phyloP scores from a whole-genome alignment of 257 asterid genomes.

The Scutellaria minor region DNA sequence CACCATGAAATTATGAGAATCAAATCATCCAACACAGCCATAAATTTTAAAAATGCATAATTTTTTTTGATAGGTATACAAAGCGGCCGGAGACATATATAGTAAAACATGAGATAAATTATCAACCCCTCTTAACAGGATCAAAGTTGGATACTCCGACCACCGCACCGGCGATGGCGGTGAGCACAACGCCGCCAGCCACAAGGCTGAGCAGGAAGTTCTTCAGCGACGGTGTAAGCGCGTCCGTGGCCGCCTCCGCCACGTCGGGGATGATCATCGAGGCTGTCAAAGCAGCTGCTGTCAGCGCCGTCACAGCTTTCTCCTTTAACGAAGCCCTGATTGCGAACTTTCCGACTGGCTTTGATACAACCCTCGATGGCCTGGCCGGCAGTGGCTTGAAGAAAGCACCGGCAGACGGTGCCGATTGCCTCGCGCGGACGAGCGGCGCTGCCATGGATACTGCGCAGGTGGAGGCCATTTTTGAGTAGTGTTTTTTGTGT shows the following conservation, averaged over 20 bases:
- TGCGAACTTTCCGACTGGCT: constrained; percentile 45
- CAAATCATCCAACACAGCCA: too few relatives aligned
- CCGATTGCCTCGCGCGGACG: constrained; percentile 31
- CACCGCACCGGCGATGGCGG: constrained; percentile 53
- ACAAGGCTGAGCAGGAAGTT: constrained; percentile 75
- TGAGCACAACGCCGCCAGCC: constrained; percentile 64
- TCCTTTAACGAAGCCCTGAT: constrained; percentile 65
- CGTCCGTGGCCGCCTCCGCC: constrained; percentile 63
- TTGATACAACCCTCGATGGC: constrained; percentile 29
- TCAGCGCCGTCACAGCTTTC: constrained; percentile 59
- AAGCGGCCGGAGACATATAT: background rate
- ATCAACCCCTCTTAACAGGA: constrained; percentile 63
- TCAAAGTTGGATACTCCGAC: constrained; percentile 70
- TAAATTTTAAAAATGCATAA: too few relatives aligned
- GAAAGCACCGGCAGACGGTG: constrained; percentile 41
- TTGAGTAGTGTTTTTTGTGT: background rate
- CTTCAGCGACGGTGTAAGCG: constrained; percentile 60
- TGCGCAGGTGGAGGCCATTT: constrained; percentile 61
- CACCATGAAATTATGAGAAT: too few relatives aligned
- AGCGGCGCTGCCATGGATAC: constrained; percentile 56
- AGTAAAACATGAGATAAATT: background rate
- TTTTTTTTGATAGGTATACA: background rate
- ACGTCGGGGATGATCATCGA: constrained; percentile 59
- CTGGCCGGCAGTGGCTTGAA: constrained; percentile 55
- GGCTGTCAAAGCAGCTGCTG: constrained; percentile 70